phyloP scores from a whole-genome alignment of 768 basidiomycete genomes.

The Cubamyces sp. region DNA sequence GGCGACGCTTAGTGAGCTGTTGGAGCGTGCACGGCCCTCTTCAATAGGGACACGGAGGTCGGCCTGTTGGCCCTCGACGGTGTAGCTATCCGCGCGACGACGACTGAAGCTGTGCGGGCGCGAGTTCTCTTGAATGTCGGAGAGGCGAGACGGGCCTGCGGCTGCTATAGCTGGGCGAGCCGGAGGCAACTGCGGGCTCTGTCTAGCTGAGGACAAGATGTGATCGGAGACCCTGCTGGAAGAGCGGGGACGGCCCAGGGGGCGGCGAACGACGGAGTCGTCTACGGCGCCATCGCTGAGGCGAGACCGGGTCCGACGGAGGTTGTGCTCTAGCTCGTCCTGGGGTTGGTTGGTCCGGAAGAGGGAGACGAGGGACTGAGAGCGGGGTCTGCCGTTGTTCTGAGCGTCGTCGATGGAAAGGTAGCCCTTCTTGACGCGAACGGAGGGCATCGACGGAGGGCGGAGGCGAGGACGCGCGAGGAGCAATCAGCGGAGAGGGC shows the following conservation, averaged over 20 bases:
- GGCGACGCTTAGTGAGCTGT: slow-evolving; percentile 47
- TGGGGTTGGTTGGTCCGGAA: slow-evolving; percentile 7
- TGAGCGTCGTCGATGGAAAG: slow-evolving; percentile 23
- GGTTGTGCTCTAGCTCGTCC: neutral
- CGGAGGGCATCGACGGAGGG: slow-evolving; percentile 47
- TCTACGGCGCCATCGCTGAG: slow-evolving; percentile 1
- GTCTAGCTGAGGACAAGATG: slow-evolving; percentile 26
- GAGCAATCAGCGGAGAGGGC: slow-evolving; percentile 6
- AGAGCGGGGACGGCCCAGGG: slow-evolving; percentile 14
- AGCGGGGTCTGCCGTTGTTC: slow-evolving; percentile 17
- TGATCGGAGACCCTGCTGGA: slow-evolving; percentile 32
- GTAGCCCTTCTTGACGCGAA: slow-evolving; percentile 46
- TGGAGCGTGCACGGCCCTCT: slow-evolving; percentile 44
- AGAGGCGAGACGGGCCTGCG: slow-evolving; percentile 1
- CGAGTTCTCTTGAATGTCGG: slow-evolving; percentile 8
- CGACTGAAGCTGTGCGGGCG: slow-evolving; percentile 2
- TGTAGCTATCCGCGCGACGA: slow-evolving; percentile 32
- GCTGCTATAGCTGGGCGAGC: neutral
- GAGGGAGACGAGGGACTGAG: slow-evolving; percentile 25
- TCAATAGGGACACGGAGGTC: slow-evolving; percentile 43
- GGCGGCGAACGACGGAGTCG: neutral
- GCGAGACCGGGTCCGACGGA: slow-evolving; percentile 2
- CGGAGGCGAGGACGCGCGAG: neutral
- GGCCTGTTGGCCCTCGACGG: slow-evolving; percentile 45
- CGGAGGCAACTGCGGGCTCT: slow-evolving; percentile 4